A percentile compares a stretch with the other conserved stretches of the same genome.
phyloP scores from a whole-genome alignment of 2,329 filamentous ascomycete genomes.

The Arthrobotrys entomopaga region DNA sequence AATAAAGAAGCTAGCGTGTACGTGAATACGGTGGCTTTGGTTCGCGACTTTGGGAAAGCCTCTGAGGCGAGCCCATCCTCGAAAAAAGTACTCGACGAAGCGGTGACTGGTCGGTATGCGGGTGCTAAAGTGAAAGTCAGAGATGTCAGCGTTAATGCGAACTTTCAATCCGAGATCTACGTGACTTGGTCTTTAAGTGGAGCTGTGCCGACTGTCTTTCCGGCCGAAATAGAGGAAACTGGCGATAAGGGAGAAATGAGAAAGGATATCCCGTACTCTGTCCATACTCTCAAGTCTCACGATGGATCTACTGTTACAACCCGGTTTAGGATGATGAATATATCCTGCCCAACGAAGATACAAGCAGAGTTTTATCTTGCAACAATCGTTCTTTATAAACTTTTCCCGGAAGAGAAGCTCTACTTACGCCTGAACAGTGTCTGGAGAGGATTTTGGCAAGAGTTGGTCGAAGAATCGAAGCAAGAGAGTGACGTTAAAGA shows the following conservation, averaged over 20 bases:
- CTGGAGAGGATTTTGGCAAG: constrained; percentile 87
- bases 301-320: constrained; percentile 39
- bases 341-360: constrained; percentile 64
- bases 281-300: constrained; percentile 36
- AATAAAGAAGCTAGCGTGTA: constrained; percentile 8
- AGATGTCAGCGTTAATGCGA: constrained; percentile 31
- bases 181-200: constrained; percentile 44
- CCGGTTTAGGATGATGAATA: constrained; percentile 48
- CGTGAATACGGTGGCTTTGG: constrained; percentile 12
- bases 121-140: constrained; percentile 38
- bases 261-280: constrained; percentile 28
- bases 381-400: constrained; percentile 80
- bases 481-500: constrained; percentile 60
- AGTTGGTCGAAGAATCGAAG: constrained; percentile 78
- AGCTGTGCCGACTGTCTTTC: constrained; percentile 27
- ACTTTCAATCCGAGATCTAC: constrained; percentile 40
- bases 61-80: constrained; percentile 54
- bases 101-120: constrained; percentile 53
- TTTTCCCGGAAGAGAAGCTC: constrained; percentile 91
- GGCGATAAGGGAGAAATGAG: constrained; percentile 24
- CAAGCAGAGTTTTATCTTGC: constrained; percentile 90
- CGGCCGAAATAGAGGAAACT: constrained; percentile 31
- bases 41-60: constrained; percentile 54
- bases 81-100: constrained; percentile 57
- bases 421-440: constrained; percentile 78